Conservation (phyloP, 768 basidiomycete species). For the Suillus alpinus region DNA sequence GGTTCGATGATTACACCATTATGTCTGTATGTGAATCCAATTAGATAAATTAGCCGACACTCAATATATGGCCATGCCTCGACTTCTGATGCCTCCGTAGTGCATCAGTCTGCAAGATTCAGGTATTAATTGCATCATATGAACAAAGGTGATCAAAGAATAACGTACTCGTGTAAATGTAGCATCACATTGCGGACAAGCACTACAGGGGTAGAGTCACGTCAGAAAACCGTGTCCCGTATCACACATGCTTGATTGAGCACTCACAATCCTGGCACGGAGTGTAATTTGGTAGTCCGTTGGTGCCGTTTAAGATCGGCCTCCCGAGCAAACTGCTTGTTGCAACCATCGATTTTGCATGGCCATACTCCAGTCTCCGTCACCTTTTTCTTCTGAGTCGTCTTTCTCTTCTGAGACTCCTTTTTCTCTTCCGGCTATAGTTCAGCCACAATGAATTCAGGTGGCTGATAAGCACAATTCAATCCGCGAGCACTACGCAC, state of each 20-base stretch:
- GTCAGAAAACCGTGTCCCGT: slow-evolving; percentile 13
- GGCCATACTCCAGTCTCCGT: slow-evolving; percentile 63
- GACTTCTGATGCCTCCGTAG: slow-evolving; percentile 79
- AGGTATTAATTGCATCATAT: slow-evolving; percentile 9
- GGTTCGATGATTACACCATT: slow-evolving; percentile 67
- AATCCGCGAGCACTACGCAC: slow-evolving; percentile 23
- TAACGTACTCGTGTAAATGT: slow-evolving; percentile 71
- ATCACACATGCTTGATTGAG: slow-evolving; percentile 5
- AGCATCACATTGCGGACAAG: slow-evolving; percentile 79
- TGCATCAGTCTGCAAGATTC: slow-evolving; percentile 62
- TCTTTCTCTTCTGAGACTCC: slow-evolving; percentile 39
- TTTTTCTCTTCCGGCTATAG: slow-evolving; percentile 40
- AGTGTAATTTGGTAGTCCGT: slow-evolving; percentile 75
- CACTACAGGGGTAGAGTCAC: slow-evolving; percentile 35
- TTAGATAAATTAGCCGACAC: slow-evolving; percentile 2
- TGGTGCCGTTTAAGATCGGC: slow-evolving; percentile 82
- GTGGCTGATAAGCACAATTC: slow-evolving; percentile 21
- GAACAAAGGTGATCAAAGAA: slow-evolving; percentile 12
- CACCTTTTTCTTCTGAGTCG: slow-evolving; percentile 44
- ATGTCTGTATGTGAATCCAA: slow-evolving; percentile 37
- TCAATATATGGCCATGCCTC: slow-evolving; percentile 42
- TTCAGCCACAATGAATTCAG: slow-evolving; percentile 11
- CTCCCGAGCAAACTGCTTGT: slow-evolving; percentile 79
- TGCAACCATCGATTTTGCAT: slow-evolving; percentile 78
- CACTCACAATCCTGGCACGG: slow-evolving; percentile 68